Base-by-base conservation (phyloP, 2,329 filamentous ascomycete species). In the Cordyceps fumosorosea region DNA sequence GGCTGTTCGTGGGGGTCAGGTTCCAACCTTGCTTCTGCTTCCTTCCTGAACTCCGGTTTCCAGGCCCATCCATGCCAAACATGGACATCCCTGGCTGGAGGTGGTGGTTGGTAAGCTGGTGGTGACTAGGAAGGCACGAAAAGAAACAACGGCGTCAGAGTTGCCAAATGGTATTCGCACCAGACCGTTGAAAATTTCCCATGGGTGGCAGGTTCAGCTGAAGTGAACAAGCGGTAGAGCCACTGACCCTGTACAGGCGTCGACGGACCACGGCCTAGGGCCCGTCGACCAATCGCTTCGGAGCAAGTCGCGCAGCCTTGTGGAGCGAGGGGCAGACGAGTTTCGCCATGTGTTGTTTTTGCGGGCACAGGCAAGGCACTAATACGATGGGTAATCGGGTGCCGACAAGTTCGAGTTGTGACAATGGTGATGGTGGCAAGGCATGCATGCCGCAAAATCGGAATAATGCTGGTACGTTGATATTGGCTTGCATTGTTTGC, bases 211-310 rank as follows among this genome's bases (percentile, higher is more conserved):
- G 22, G 58, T 62, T 62, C 59, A 62, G 59, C 59, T 62, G 51
- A 62, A 26, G 59, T 61, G 59, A 61, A 56, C 59, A 61, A 55
- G 42, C 51, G 40, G 59, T 22, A 62, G 52, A 56, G 52, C 52
- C 52, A 62, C 52, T 16, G 16, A 56, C 29, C 59, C 44, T 55
- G 51, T 40, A 40, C n/a, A 26, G 42, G 42, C 40, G 34, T 52
- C 42, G 42, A 55, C 29, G 29, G 58, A 61, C 51, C 20, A 42
- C 51, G 55, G 51, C 42, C 42, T 37, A 26, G 50, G 37, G 57
- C 40, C 24, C 34, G 34, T 54, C 24, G 42, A 37, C 57, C 29
- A 29, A 29, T 37, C 37, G 42, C 50, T 44, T 48, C 47, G 45
- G 26, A 40, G 40, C 42, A 34, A 48, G 42, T 26, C 16, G 51